Conservation (phyloP, 768 basidiomycete genomes). For the Suillus hirtellus region DNA sequence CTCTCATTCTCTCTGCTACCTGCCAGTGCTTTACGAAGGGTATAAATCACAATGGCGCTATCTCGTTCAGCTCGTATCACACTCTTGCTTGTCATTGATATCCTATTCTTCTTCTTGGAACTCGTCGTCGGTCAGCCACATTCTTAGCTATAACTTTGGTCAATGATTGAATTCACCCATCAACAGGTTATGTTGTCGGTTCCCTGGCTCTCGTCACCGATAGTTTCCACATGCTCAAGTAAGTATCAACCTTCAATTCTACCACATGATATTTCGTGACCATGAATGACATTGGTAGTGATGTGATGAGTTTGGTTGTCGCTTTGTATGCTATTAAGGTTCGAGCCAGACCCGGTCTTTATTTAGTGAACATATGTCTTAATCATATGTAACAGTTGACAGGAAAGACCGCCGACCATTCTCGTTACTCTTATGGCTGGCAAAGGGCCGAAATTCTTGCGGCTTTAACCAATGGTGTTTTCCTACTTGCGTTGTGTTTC, state of each 20-base stretch:
- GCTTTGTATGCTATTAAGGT: conserved; percentile 96
- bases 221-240: conserved; percentile 99
- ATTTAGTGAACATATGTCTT: neutral
- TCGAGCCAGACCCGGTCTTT: neutral
- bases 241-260: conserved; percentile 26
- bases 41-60: conserved; percentile 28
- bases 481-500: conserved; percentile 94
- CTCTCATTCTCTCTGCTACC: neutral
- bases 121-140: conserved; percentile 65
- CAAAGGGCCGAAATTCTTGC: conserved; percentile 96
- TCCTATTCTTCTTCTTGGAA: conserved; percentile 85
- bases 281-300: conserved; percentile 49
- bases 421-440: conserved; percentile 96
- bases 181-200: conserved; percentile 85
- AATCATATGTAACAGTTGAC: conserved; percentile 53
- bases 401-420: conserved; percentile 54
- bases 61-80: conserved; percentile 77
- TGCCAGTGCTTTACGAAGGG: neutral
- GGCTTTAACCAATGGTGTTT: conserved; percentile 94
- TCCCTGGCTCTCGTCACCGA: conserved; percentile 95
- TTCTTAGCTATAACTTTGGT: neutral
- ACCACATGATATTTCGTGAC: conserved; percentile 16
- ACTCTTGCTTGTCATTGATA: conserved; percentile 80
- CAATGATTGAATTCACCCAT: neutral
- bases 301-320: conserved; percentile 93